Evolutionary conservation across 345 rosid genomes (phyloP).

Genomic region (Chamaenerion angustifolium): DNA sequence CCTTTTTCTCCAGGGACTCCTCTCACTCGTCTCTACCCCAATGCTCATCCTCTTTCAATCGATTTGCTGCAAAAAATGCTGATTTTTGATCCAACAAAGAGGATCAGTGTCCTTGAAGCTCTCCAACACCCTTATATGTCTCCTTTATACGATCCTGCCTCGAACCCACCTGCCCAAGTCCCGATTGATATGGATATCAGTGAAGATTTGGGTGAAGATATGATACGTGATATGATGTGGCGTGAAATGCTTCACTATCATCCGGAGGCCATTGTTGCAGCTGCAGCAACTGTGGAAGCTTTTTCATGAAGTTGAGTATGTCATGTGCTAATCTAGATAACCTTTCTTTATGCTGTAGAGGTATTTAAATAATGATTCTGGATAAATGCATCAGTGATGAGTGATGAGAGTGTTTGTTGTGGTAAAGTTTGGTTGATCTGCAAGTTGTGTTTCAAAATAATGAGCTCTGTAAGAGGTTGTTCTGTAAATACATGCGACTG

Average conservation of each 20-base stretch:
- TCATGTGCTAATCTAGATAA: too few species aligned
- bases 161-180: conserved; percentile 56
- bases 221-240: conserved; percentile 80
- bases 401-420: too few species aligned
- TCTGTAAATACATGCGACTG: too few species aligned
- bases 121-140: conserved; percentile 71
- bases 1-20: conserved; percentile 45
- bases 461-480: too few species aligned
- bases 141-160: conserved; percentile 40
- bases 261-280: too few species aligned
- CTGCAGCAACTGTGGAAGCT: too few species aligned
- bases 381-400: too few species aligned
- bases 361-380: too few species aligned
- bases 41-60: conserved; percentile 61
- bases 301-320: too few species aligned
- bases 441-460: too few species aligned
- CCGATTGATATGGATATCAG: conserved; percentile 54
- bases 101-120: conserved; percentile 64
- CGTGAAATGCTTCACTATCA: conserved; percentile 47
- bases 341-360: too few species aligned
- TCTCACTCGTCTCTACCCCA: conserved; percentile 43
- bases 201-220: conserved; percentile 36
- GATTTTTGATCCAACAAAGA: conserved; percentile 60
- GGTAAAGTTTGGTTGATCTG: too few species aligned
- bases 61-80: conserved; percentile 72